Conservation (phyloP, 1,284 basidiomycete genomes). For the Cryptococcus sp. region DNA sequence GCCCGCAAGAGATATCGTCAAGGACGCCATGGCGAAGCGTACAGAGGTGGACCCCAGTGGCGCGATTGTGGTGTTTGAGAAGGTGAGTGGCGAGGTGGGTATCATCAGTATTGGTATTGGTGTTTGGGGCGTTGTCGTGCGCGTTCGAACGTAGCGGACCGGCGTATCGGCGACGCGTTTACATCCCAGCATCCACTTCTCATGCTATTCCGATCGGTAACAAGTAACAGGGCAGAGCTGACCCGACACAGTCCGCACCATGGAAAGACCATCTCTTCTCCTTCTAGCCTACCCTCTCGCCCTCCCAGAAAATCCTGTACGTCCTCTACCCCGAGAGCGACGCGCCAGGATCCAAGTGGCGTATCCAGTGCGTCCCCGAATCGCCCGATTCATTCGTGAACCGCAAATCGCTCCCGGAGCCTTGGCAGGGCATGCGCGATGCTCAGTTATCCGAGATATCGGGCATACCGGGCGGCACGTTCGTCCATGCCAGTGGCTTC, state of each 20-base stretch:
- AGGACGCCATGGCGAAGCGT: conserved; percentile 66
- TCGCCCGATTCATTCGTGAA: conserved; percentile 82
- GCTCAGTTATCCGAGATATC: conserved; percentile 71
- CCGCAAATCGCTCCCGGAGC: conserved; percentile 87
- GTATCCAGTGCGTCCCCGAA: conserved; percentile 88
- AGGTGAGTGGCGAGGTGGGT: conserved; percentile 57
- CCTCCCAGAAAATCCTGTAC: conserved; percentile 61
- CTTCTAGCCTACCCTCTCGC: conserved; percentile 62
- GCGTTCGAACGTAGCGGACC: too few species aligned
- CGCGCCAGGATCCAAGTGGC: conserved; percentile 69
- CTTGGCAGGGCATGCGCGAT: conserved; percentile 91
- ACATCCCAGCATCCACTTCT: neutral
- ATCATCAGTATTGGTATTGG: neutral
- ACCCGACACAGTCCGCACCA: conserved; percentile 36
- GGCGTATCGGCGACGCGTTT: neutral
- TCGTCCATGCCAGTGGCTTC: conserved; percentile 93
- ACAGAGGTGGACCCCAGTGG: conserved; percentile 69
- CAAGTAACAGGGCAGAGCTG: neutral
- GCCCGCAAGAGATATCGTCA: conserved; percentile 83
- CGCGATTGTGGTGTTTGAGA: conserved; percentile 77
- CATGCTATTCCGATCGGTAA: neutral
- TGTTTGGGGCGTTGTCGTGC: neutral
- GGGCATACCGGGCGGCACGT: conserved; percentile 82
- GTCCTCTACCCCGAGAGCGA: conserved; percentile 86
- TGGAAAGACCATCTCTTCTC: conserved; percentile 88